Conservation (phyloP, 2,329 filamentous ascomycete species). For the Nemania diffusa region DNA sequence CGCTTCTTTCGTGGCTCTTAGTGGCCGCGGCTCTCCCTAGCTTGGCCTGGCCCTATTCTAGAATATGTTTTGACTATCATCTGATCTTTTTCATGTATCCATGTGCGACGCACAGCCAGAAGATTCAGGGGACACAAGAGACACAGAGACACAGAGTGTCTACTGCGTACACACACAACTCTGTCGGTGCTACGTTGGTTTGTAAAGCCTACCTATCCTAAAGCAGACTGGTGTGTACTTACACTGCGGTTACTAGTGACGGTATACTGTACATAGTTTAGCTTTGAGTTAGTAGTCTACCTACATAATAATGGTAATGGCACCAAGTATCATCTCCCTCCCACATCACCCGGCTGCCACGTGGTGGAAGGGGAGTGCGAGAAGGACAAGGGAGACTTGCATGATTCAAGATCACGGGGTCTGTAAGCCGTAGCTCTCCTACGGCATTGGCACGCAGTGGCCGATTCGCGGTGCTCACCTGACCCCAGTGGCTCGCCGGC, state of each 20-base stretch:
- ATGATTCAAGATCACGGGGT: slow-evolving; percentile 30
- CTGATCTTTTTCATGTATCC: slow-evolving; percentile 16
- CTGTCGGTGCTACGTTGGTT: neutral
- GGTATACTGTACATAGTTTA: neutral
- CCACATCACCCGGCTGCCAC: neutral
- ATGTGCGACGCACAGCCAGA: neutral
- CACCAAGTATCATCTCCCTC: neutral
- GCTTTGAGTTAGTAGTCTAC: neutral
- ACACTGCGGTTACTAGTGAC: too few species aligned
- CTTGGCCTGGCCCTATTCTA: neutral
- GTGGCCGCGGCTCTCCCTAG: slow-evolving; percentile 8
- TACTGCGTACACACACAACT: too few species aligned
- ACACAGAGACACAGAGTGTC: too few species aligned
- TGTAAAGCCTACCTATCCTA: neutral
- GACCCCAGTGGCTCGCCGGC: slow-evolving; percentile 14
- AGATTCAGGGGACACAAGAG: neutral
- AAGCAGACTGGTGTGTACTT: too few species aligned
- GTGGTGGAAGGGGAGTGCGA: slow-evolving; percentile 13
- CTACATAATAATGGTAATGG: neutral
- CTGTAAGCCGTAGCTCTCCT: slow-evolving; percentile 3
- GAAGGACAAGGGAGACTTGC: slow-evolving; percentile 17
- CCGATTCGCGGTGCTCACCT: slow-evolving; percentile 23
- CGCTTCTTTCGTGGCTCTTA: slow-evolving; percentile 13
- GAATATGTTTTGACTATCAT: slow-evolving; percentile 17
- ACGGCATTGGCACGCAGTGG: slow-evolving; percentile 26